Conservation (phyloP, 2,329 filamentous ascomycete genomes). For the Talaromyces atroroseus region DNA sequence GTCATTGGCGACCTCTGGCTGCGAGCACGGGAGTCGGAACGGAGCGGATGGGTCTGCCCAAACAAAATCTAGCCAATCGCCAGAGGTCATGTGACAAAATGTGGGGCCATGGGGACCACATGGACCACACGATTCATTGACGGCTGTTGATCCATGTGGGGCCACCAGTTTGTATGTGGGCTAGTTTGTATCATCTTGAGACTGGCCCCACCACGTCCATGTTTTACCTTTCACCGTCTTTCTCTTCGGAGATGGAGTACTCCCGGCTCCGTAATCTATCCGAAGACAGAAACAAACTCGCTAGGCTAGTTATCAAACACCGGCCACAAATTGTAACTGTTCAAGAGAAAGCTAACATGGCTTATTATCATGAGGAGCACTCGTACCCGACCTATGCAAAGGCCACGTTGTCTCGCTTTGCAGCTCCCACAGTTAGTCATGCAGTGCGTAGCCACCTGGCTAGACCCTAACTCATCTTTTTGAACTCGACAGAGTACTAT, state of each 20-base stretch:
- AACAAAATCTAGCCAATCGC: neutral
- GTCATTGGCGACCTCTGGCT: neutral
- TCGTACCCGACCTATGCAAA: neutral
- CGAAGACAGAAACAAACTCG: neutral
- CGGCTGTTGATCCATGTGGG: neutral
- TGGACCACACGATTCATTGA: neutral
- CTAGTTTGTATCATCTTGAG: neutral
- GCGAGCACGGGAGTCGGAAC: neutral
- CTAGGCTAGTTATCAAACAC: neutral
- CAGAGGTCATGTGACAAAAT: neutral
- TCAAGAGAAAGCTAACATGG: neutral
- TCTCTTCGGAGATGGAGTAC: too few relatives aligned
- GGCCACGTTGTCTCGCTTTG: neutral
- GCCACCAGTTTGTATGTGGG: neutral
- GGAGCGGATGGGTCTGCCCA: conserved; percentile 1
- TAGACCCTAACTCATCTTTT: neutral
- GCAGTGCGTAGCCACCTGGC: neutral
- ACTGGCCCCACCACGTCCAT: neutral
- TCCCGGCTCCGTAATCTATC: neutral
- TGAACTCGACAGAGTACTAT: neutral
- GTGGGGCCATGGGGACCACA: neutral
- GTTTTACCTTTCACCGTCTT: conserved; percentile 5
- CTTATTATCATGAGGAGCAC: too few relatives aligned
- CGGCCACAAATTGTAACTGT: neutral
- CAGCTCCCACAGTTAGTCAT: too few relatives aligned